These are phyloP conservation scores for Penicillium robsamsonii DNA, from an alignment of 495 filamentous ascomycete species.

Conservation along the genomic window DNA sequence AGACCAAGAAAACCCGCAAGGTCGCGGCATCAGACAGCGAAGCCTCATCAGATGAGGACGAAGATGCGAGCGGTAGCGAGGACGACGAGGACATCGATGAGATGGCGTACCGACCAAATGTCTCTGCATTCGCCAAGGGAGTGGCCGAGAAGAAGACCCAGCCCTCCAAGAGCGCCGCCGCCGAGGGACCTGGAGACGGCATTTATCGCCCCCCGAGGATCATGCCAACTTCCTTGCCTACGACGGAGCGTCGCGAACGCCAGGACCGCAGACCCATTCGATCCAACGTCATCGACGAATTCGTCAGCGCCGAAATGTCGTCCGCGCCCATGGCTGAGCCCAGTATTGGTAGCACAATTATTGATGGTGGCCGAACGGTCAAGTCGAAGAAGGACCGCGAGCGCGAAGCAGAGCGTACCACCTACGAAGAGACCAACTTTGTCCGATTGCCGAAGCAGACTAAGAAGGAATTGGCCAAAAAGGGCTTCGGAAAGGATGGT, in stretches of 20 bases:
- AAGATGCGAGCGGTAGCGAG: slow-evolving; percentile 29
- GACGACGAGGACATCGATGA: slow-evolving; percentile 55
- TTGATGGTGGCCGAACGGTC: slow-evolving; percentile 64
- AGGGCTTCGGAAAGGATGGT: slow-evolving; percentile 48
- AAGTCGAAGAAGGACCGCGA: slow-evolving; percentile 68
- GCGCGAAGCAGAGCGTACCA: slow-evolving; percentile 66
- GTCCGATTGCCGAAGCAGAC: slow-evolving; percentile 75
- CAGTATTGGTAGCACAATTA: slow-evolving; percentile 80
- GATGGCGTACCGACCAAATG: slow-evolving; percentile 66
- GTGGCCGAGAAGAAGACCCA: slow-evolving; percentile 29
- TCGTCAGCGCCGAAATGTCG: slow-evolving; percentile 76
- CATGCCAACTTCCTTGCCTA: slow-evolving; percentile 64
- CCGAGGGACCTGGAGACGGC: slow-evolving; percentile 44
- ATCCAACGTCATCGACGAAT: slow-evolving; percentile 81
- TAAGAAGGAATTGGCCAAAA: slow-evolving; percentile 66
- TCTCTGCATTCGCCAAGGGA: slow-evolving; percentile 53
- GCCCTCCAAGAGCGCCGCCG: slow-evolving; percentile 20
- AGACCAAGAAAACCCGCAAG: slow-evolving; percentile 30
- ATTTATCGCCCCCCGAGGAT: slow-evolving; percentile 86
- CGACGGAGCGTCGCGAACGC: slow-evolving; percentile 59
- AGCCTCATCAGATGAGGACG: slow-evolving; percentile 29
- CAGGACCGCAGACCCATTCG: slow-evolving; percentile 49
- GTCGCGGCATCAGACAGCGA: slow-evolving; percentile 22
- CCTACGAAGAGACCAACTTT: slow-evolving; percentile 87
- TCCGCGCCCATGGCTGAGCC: slow-evolving; percentile 73